Evolutionary conservation across 352 stramenopile species (phyloP).

Genomic region (Pythium aristosporum): DNA sequence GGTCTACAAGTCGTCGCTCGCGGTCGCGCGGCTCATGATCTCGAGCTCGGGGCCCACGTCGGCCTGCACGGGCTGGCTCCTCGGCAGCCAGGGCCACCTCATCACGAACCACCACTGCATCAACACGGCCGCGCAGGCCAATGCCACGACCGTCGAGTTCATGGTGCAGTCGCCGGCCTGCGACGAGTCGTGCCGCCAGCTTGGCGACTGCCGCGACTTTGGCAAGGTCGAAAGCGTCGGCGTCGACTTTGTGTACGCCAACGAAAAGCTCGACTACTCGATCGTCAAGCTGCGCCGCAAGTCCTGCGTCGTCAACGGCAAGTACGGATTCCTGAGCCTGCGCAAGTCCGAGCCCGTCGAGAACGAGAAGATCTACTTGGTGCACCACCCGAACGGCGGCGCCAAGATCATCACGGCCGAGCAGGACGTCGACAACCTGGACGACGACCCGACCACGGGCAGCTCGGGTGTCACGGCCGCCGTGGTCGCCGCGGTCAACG

Average conservation of each 20-base stretch:
- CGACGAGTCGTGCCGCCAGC: constrained; percentile 30
- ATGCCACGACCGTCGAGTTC: constrained; percentile 30
- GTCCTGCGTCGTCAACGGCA: constrained; percentile 26
- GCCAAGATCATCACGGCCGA: constrained; percentile 33
- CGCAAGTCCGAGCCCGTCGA: constrained; percentile 14
- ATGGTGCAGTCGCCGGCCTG: constrained; percentile 30
- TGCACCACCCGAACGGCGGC: constrained; percentile 32
- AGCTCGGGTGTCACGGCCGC: constrained; percentile 14
- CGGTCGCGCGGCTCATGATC: constrained; percentile 35
- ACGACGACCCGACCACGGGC: constrained; percentile 32
- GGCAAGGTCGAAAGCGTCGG: constrained; percentile 31
- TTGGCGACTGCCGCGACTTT: constrained; percentile 29
- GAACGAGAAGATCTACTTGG: constrained; percentile 34
- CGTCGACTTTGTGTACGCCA: constrained; percentile 33
- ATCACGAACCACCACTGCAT: constrained; percentile 48
- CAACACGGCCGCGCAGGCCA: constrained; percentile 22
- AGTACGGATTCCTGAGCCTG: constrained; percentile 35
- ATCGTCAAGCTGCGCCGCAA: constrained; percentile 41
- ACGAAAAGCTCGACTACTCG: constrained; percentile 40
- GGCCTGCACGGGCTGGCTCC: constrained; percentile 39
- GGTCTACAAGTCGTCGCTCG: constrained; percentile 28
- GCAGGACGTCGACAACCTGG: constrained; percentile 33
- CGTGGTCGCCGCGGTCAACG: constrained; percentile 24
- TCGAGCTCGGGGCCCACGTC: constrained; percentile 18
- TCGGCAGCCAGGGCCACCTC: constrained; percentile 37